A percentile compares a stretch with the other conserved stretches of the same genome.
phyloP scores from a whole-genome alignment of 148 eudicot species.

The Cornus florida region DNA sequence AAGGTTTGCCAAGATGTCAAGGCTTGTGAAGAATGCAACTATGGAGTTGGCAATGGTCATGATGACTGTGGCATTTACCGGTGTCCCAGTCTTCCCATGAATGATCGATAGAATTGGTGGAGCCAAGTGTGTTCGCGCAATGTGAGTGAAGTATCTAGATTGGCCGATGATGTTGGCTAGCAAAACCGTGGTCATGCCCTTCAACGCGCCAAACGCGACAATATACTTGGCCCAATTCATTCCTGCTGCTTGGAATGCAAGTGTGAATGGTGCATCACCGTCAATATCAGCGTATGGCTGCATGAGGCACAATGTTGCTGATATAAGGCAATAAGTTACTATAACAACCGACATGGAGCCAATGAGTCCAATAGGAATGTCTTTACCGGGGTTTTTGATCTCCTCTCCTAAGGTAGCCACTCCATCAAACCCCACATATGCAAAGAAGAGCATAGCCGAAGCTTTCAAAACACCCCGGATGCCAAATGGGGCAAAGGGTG shows the following conservation, averaged over 20 bases:
- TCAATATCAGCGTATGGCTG: slow-evolving; percentile 38
- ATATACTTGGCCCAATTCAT: slow-evolving; percentile 53
- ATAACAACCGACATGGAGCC: slow-evolving; percentile 43
- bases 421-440: slow-evolving; percentile 65
- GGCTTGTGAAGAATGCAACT: slow-evolving; percentile 47
- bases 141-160: slow-evolving; percentile 58
- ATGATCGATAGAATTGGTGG: slow-evolving; percentile 48
- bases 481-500: slow-evolving; percentile 29
- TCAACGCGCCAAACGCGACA: slow-evolving; percentile 48
- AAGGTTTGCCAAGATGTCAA: slow-evolving; percentile 42
- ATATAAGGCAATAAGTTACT: slow-evolving; percentile 32
- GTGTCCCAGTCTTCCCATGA: slow-evolving; percentile 42
- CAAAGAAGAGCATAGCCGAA: slow-evolving; percentile 61
- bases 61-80: slow-evolving; percentile 45
- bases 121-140: slow-evolving; percentile 56
- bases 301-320: slow-evolving; percentile 49
- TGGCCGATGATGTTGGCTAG: slow-evolving; percentile 40
- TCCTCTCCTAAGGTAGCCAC: slow-evolving; percentile 65
- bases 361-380: slow-evolving; percentile 54
- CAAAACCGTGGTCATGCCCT: slow-evolving; percentile 60
- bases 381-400: slow-evolving; percentile 51
- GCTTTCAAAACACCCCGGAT: slow-evolving; percentile 50
- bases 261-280: slow-evolving; percentile 42
- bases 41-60: slow-evolving; percentile 38
- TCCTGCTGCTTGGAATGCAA: slow-evolving; percentile 51